phyloP scores from a whole-genome alignment of 805 yeast species.

The fission yeast (Schizosaccharomyces pombe) region DNA sequence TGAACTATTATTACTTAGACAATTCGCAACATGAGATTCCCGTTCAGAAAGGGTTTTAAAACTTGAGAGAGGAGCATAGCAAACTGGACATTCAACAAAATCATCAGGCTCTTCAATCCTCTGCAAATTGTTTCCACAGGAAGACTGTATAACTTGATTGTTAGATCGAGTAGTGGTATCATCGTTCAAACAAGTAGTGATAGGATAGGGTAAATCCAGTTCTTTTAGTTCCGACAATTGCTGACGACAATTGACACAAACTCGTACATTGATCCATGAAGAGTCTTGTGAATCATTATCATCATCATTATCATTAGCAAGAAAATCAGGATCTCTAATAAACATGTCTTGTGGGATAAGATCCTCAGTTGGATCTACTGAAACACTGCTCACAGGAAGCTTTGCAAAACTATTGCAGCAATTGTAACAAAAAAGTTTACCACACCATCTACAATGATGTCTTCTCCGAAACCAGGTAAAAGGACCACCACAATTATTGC shows the following conservation, averaged over 20 bases:
- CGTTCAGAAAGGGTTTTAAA: neutral
- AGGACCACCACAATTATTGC: constrained; percentile 29
- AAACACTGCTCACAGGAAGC: neutral
- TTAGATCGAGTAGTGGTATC: neutral
- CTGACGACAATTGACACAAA: neutral
- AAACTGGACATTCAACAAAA: neutral
- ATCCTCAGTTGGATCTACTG: neutral
- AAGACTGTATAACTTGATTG: too few species aligned
- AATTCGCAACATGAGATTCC: neutral
- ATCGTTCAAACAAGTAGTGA: neutral
- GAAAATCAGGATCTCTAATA: neutral
- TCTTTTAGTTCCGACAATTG: neutral
- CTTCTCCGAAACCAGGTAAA: constrained; percentile 46
- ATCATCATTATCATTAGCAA: neutral
- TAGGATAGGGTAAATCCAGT: neutral
- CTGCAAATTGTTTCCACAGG: too few species aligned
- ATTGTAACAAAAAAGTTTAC: constrained; percentile 47
- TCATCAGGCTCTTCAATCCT: too few species aligned
- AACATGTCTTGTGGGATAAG: neutral
- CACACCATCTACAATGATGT: constrained; percentile 69
- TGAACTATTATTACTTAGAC: constrained; percentile 7
- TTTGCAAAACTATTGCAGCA: constrained; percentile 26
- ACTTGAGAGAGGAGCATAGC: neutral
- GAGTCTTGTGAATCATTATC: neutral
- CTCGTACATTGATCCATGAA: neutral